Evolutionary conservation across 2,329 filamentous ascomycete species (phyloP).

Genomic region (Calonectria multiphialidica): DNA sequence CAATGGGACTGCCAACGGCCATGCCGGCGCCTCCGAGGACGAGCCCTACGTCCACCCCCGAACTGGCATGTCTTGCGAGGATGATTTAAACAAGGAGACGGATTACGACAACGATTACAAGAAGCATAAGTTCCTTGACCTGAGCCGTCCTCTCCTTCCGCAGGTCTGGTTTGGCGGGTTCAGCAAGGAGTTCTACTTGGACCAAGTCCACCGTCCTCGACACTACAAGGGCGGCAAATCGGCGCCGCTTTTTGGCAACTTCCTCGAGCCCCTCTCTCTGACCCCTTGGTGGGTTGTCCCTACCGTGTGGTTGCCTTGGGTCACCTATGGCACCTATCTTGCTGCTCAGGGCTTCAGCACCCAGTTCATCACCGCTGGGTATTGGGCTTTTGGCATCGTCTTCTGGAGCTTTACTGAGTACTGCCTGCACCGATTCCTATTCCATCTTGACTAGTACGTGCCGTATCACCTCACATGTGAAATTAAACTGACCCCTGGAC

Average conservation of each 20-base stretch:
- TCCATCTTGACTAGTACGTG: slow-evolving; percentile 91
- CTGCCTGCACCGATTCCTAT: slow-evolving; percentile 86
- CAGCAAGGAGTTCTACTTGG: slow-evolving; percentile 94
- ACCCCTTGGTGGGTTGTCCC: slow-evolving; percentile 96
- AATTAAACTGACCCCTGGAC: slow-evolving; percentile 43
- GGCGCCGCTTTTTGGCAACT: slow-evolving; percentile 96
- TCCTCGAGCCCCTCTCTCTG: slow-evolving; percentile 95
- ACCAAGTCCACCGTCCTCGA: slow-evolving; percentile 94
- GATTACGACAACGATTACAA: slow-evolving; percentile 83
- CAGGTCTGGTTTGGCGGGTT: slow-evolving; percentile 93
- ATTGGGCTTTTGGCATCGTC: slow-evolving; percentile 78
- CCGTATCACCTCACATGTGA: neutral
- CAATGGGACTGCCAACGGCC: slow-evolving; percentile 45
- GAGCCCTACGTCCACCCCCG: slow-evolving; percentile 62
- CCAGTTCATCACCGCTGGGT: slow-evolving; percentile 62
- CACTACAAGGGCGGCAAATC: slow-evolving; percentile 96
- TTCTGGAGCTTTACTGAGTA: slow-evolving; percentile 96
- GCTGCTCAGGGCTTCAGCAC: slow-evolving; percentile 72
- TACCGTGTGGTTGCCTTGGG: slow-evolving; percentile 83
- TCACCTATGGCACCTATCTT: slow-evolving; percentile 78
- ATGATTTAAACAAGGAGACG: slow-evolving; percentile 89
- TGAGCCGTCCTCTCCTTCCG: slow-evolving; percentile 84
- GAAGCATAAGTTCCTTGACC: slow-evolving; percentile 92
- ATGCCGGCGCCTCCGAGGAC: slow-evolving; percentile 45
- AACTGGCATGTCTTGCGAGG: slow-evolving; percentile 91